Conservation (phyloP, 1,284 basidiomycete genomes). For the Apiotrichum laibachii region DNA sequence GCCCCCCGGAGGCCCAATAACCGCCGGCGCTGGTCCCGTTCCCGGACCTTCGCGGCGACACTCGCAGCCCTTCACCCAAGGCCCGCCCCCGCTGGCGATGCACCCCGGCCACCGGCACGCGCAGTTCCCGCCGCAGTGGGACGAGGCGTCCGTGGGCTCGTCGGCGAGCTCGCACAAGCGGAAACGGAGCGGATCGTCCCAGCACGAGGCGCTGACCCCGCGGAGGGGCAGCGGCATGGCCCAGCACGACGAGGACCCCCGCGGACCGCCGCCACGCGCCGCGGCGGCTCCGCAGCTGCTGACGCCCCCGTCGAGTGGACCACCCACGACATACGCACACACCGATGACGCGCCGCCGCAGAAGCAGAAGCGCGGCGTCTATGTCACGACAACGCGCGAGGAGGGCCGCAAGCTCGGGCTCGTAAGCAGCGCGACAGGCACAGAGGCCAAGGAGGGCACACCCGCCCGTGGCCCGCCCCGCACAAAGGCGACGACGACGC, state of each 20-base stretch:
- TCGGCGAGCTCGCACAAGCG: constrained; percentile 18
- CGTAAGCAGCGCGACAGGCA: constrained; percentile 29
- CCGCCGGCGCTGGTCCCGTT: constrained; percentile 1
- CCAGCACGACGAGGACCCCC: too few species aligned
- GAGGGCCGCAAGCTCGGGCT: constrained; percentile 44
- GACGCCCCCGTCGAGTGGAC: constrained; percentile 13
- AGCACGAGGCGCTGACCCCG: background rate
- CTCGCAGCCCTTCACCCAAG: constrained; percentile 3
- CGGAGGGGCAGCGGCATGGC: background rate
- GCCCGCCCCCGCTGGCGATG: background rate
- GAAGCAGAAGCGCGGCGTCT: constrained; percentile 24
- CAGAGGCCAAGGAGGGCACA: constrained; percentile 24
- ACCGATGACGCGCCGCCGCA: background rate
- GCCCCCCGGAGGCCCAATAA: background rate
- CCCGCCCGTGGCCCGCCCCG: constrained; percentile 25
- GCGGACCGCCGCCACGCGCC: too few species aligned
- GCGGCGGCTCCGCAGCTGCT: constrained; percentile 1
- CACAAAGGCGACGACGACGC: constrained; percentile 28
- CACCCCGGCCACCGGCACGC: background rate
- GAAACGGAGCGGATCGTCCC: constrained; percentile 17
- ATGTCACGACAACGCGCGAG: constrained; percentile 34
- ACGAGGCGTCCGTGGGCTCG: constrained; percentile 2
- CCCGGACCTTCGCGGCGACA: constrained; percentile 13
- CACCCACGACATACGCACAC: background rate
- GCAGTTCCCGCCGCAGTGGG: constrained; percentile 11